phyloP scores from a whole-genome alignment of 139 green algal genomes.

The Volvox africanus region DNA sequence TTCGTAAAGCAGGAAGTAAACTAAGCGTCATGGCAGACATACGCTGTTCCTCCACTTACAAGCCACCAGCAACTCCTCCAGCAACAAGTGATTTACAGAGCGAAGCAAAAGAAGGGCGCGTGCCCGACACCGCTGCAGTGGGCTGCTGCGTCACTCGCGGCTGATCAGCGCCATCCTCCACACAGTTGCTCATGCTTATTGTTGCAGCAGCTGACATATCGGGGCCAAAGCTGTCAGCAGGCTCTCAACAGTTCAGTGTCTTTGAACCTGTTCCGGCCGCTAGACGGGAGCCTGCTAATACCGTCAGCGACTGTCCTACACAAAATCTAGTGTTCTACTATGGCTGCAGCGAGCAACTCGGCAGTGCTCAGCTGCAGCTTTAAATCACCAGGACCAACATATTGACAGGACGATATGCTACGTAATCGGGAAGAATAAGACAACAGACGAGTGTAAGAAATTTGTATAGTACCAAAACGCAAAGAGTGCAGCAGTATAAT shows the following conservation, averaged over 20 bases:
- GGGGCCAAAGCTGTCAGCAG: neutral
- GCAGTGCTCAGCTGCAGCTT: constrained; percentile 2
- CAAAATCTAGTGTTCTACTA: neutral
- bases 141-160: neutral
- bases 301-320: neutral
- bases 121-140: neutral
- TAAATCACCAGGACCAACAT: constrained; percentile 29
- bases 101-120: neutral
- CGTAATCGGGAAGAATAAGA: too few species aligned
- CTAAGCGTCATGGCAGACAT: constrained; percentile 8
- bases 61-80: constrained; percentile 90
- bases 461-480: too few species aligned
- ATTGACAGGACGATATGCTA: neutral
- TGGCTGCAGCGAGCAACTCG: constrained; percentile 1
- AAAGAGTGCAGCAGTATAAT: too few species aligned
- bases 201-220: constrained; percentile 28
- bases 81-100: constrained; percentile 87
- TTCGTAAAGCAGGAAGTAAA: neutral
- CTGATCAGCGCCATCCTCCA: neutral
- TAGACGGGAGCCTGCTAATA: constrained; percentile 1
- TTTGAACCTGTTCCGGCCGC: constrained; percentile 13
- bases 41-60: constrained; percentile 80
- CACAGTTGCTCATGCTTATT: constrained; percentile 27
- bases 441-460: too few species aligned
- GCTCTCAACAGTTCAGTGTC: neutral